phyloP scores from a whole-genome alignment of 352 stramenopile genomes.

The Phytophthora pisi region DNA sequence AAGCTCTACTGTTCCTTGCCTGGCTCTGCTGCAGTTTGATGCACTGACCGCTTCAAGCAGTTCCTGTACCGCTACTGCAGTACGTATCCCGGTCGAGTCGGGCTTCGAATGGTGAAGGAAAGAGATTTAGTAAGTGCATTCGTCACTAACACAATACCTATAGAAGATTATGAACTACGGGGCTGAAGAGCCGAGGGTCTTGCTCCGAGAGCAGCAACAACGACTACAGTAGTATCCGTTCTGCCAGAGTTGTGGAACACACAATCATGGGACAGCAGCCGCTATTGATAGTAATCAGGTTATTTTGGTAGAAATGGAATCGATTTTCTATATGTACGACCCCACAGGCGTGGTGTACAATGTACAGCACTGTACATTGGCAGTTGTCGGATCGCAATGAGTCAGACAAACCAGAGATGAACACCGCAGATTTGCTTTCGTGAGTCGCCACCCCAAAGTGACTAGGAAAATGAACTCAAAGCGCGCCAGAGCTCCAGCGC shows the following conservation, averaged over 20 bases:
- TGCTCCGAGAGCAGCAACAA: too few relatives aligned
- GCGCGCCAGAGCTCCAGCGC: not conserved
- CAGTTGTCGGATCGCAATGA: conserved; percentile 1
- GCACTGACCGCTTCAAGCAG: not conserved
- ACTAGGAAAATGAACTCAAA: not conserved
- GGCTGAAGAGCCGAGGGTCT: too few relatives aligned
- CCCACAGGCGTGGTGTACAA: not conserved
- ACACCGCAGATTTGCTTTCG: conserved; percentile 1
- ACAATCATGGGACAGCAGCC: too few relatives aligned
- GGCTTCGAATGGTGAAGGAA: too few relatives aligned
- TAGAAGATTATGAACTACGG: too few relatives aligned
- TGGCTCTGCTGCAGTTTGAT: not conserved
- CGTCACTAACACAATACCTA: too few relatives aligned
- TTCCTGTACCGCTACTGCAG: too few relatives aligned
- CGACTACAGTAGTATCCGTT: too few relatives aligned
- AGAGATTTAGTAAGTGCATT: too few relatives aligned
- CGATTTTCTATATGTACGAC: not conserved
- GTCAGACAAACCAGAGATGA: conserved; percentile 1
- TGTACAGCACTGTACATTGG: not conserved
- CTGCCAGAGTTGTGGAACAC: too few relatives aligned
- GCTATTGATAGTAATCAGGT: not conserved
- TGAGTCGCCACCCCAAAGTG: not conserved
- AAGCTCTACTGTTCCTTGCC: not conserved
- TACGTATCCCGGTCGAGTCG: too few relatives aligned
- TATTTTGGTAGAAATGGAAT: not conserved